Percentiles rank a stretch among this genome's conserved stretches.
phyloP scores from a whole-genome alignment of 768 basidiomycete genomes.

The Lyophyllum decastes region DNA sequence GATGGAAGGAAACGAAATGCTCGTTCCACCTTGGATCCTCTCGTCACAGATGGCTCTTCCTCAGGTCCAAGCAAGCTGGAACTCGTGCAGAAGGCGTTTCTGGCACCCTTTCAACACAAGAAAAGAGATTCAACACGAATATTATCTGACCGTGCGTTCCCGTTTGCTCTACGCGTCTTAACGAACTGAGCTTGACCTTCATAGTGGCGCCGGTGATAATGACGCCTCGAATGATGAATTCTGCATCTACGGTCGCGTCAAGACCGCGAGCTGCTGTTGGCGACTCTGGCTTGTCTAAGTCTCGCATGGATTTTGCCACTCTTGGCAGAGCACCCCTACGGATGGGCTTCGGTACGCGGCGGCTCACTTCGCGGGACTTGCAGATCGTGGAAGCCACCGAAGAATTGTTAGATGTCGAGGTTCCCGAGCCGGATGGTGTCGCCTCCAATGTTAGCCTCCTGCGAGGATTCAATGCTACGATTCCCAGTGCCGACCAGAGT shows the following conservation, averaged over 20 bases:
- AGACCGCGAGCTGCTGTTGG: conserved; percentile 38
- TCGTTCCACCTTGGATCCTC: conserved; percentile 39
- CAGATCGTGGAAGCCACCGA: conserved; percentile 83
- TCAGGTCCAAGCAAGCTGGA: conserved; percentile 52
- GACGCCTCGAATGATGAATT: conserved; percentile 82
- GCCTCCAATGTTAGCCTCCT: conserved; percentile 79
- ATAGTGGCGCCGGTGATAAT: conserved; percentile 87
- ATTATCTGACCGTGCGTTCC: conserved; percentile 68
- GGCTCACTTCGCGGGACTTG: conserved; percentile 81
- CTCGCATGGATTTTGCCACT: conserved; percentile 70
- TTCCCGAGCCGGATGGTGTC: conserved; percentile 74
- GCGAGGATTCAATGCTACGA: conserved; percentile 92
- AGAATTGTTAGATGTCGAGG: conserved; percentile 67
- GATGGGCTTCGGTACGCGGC: conserved; percentile 61
- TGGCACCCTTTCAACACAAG: conserved; percentile 70
- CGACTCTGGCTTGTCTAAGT: conserved; percentile 32
- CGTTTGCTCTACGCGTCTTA: neutral
- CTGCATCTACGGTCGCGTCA: conserved; percentile 68
- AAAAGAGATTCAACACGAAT: conserved; percentile 73
- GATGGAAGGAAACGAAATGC: conserved; percentile 38
- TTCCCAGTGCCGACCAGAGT: conserved; percentile 84
- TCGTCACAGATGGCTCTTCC: conserved; percentile 32
- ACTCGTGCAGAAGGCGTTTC: conserved; percentile 66
- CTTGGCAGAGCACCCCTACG: conserved; percentile 79
- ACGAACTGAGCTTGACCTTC: conserved; percentile 2